Percentiles rank a stretch among this genome's conserved stretches.
Evolutionary conservation across 306 rosid genomes (phyloP).

Genomic region (Vigna hirtella): DNA sequence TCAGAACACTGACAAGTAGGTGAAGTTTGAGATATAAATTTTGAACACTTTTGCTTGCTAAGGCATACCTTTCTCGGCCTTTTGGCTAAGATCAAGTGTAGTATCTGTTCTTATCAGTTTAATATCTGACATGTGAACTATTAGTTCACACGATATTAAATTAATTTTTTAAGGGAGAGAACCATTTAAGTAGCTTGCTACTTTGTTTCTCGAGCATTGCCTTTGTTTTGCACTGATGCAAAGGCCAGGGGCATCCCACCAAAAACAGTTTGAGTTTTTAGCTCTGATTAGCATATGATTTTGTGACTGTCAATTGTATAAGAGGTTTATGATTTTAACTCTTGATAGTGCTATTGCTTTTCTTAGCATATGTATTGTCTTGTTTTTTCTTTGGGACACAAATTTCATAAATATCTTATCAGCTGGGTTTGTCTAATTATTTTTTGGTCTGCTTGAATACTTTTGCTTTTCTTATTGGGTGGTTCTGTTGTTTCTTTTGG

Average conservation of each 20-base stretch:
- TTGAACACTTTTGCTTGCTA: rapidly evolving
- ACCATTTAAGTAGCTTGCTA: background rate
- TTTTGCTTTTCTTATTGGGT: too few relatives aligned
- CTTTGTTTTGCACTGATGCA: constrained; percentile 1
- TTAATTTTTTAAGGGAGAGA: constrained; percentile 9
- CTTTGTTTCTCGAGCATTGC: background rate
- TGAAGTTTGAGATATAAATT: background rate
- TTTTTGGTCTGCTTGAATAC: too few relatives aligned
- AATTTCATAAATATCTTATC: too few relatives aligned
- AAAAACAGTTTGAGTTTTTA: too few relatives aligned
- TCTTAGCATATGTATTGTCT: too few relatives aligned
- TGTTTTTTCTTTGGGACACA: too few relatives aligned
- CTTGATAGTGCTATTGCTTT: too few relatives aligned
- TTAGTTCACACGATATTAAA: constrained; percentile 30
- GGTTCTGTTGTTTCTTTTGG: too few relatives aligned
- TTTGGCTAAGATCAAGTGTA: constrained; percentile 51
- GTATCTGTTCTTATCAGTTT: constrained; percentile 50
- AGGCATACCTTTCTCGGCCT: constrained; percentile 44
- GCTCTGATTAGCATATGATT: too few relatives aligned
- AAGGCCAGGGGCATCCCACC: background rate
- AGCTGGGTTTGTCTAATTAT: too few relatives aligned
- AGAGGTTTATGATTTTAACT: too few relatives aligned
- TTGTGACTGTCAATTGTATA: too few relatives aligned
- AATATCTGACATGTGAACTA: constrained; percentile 44
- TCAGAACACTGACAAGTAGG: background rate